Percentiles rank a stretch among this genome's conserved stretches.
These are phyloP conservation scores for Diutina rugosa DNA, from an alignment of 1,139 yeast species.

Conservation along the genomic window DNA sequence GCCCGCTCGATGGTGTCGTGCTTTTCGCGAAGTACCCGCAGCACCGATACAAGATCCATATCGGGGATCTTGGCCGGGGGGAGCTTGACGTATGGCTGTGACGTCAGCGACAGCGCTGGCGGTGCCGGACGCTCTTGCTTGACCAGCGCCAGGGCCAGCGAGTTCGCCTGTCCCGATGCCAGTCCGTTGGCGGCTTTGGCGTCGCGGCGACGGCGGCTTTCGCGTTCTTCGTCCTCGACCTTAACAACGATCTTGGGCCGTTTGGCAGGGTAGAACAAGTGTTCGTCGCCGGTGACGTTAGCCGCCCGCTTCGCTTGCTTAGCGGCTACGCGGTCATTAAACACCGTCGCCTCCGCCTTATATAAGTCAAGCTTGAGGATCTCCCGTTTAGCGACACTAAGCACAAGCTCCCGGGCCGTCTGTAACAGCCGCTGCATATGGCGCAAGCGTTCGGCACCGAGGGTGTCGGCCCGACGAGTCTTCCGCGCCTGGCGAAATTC, in stretches of 20 bases:
- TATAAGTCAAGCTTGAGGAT: conserved; percentile 43
- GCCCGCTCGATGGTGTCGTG: conserved; percentile 69
- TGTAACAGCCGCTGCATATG: conserved; percentile 65
- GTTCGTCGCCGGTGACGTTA: conserved; percentile 76
- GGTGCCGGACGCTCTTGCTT: not conserved
- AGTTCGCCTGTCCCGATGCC: not conserved
- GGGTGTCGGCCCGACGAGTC: conserved; percentile 88
- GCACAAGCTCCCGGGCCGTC: conserved; percentile 59
- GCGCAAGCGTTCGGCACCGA: conserved; percentile 77
- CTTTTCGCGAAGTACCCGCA: conserved; percentile 61
- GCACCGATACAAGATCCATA: conserved; percentile 76
- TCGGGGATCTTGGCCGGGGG: conserved; percentile 92
- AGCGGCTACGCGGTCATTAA: conserved; percentile 57
- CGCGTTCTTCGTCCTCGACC: conserved; percentile 22
- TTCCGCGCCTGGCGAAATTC: conserved; percentile 93
- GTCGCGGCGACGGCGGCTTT: not conserved
- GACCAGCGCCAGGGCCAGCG: not conserved
- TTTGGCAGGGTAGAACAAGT: conserved; percentile 68
- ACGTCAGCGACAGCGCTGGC: not conserved
- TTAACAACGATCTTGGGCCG: conserved; percentile 42
- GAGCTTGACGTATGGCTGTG: conserved; percentile 59
- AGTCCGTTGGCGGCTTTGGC: not conserved
- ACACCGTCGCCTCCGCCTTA: conserved; percentile 48
- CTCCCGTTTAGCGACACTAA: conserved; percentile 68
- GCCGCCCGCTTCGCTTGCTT: conserved; percentile 64